A percentile compares a stretch with the other conserved stretches of the same genome.
Conservation (phyloP, 768 basidiomycete genomes). For the Paxillus involutus region DNA sequence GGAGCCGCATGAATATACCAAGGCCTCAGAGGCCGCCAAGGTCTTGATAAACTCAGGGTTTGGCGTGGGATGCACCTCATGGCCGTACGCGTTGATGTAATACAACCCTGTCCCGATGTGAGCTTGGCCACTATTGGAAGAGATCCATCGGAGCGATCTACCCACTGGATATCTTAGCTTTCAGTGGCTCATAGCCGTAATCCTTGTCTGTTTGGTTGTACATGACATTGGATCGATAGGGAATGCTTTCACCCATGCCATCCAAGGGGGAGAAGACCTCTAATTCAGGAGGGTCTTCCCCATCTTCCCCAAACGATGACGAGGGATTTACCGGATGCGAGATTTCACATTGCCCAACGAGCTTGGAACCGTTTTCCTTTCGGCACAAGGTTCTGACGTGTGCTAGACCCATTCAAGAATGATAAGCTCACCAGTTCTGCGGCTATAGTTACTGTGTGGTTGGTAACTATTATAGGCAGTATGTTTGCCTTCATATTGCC, state of each 20-base stretch:
- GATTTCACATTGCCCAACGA: slow-evolving; percentile 93
- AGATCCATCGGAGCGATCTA: slow-evolving; percentile 19
- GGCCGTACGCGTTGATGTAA: slow-evolving; percentile 90
- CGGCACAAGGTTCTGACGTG: slow-evolving; percentile 2
- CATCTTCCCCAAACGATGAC: slow-evolving; percentile 27
- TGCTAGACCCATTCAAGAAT: slow-evolving; percentile 52
- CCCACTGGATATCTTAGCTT: slow-evolving; percentile 64
- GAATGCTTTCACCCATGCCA: slow-evolving; percentile 49
- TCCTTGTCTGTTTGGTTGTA: slow-evolving; percentile 59
- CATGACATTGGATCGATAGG: slow-evolving; percentile 58
- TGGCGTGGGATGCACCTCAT: slow-evolving; percentile 88
- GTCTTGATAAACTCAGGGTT: slow-evolving; percentile 77
- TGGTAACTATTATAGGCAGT: slow-evolving; percentile 88
- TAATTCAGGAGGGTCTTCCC: slow-evolving; percentile 28
- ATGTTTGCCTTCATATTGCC: slow-evolving; percentile 60
- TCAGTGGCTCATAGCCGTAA: slow-evolving; percentile 50
- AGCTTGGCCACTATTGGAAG: neutral
- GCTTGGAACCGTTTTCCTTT: slow-evolving; percentile 70
- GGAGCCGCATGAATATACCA: slow-evolving; percentile 93
- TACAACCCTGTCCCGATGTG: slow-evolving; percentile 54
- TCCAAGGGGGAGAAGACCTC: slow-evolving; percentile 48
- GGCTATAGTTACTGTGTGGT: slow-evolving; percentile 94
- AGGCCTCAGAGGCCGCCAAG: slow-evolving; percentile 56
- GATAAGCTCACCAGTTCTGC: slow-evolving; percentile 65
- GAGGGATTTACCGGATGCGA: slow-evolving; percentile 69